Conservation (phyloP, 2,329 filamentous ascomycete genomes). For the Neofusicoccum kwambonambiense region DNA sequence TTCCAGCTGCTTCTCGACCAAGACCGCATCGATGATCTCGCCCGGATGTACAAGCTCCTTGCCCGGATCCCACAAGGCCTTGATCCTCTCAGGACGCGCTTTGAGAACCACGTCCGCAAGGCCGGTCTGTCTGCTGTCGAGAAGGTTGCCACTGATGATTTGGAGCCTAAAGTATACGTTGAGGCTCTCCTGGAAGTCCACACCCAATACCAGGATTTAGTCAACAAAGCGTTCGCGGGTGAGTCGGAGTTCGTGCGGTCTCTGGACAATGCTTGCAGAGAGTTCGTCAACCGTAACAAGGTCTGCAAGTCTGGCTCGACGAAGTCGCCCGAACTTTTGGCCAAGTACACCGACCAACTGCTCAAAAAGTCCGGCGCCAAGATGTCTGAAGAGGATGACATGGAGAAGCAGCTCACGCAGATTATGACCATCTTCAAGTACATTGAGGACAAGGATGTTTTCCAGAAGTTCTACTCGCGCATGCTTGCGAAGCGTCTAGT, state of each 20-base stretch:
- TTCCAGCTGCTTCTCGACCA: conserved; percentile 93
- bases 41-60: conserved; percentile 91
- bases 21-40: conserved; percentile 92
- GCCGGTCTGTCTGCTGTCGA: conserved; percentile 85
- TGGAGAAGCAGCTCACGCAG: conserved; percentile 83
- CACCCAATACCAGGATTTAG: conserved; percentile 85
- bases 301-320: conserved; percentile 92
- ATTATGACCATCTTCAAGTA: conserved; percentile 99
- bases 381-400: conserved; percentile 87
- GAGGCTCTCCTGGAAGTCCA: conserved; percentile 93
- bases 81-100: conserved; percentile 80
- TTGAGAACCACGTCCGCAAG: conserved; percentile 89
- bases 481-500: conserved; percentile 95
- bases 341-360: conserved; percentile 91
- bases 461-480: conserved; percentile 98
- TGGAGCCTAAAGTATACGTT: conserved; percentile 96
- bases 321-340: conserved; percentile 89
- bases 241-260: conserved; percentile 97
- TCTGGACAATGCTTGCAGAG: conserved; percentile 92
- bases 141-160: conserved; percentile 82
- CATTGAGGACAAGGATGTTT: conserved; percentile 99
- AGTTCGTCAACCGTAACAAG: conserved; percentile 97
- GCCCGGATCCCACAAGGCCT: conserved; percentile 87
- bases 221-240: conserved; percentile 88
- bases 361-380: conserved; percentile 84